These are phyloP conservation scores for Xylariaceae sp. DNA, from an alignment of 2,329 filamentous ascomycete species.

Conservation along the genomic window DNA sequence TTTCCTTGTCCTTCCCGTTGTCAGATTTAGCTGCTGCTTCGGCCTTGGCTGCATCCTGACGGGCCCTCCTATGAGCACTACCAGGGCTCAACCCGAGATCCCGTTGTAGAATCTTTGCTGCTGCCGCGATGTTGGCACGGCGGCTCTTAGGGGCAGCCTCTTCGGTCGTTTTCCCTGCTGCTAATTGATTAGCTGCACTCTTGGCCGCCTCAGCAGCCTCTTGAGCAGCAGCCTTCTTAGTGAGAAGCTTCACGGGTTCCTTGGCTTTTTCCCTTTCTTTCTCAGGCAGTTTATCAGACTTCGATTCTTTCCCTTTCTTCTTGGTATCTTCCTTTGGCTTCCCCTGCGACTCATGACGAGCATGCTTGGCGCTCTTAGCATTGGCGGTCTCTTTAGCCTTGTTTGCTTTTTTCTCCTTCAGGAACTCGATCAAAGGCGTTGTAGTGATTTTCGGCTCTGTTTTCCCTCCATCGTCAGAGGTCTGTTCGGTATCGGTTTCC, in stretches of 20 bases:
- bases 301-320: slow-evolving; percentile 58
- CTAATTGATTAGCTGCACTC: slow-evolving; percentile 33
- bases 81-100: slow-evolving; percentile 62
- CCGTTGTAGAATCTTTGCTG: slow-evolving; percentile 61
- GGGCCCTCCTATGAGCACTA: slow-evolving; percentile 56
- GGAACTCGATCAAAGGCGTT: slow-evolving; percentile 84
- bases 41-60: slow-evolving; percentile 54
- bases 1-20: slow-evolving; percentile 27
- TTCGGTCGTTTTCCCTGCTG: slow-evolving; percentile 22
- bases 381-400: slow-evolving; percentile 54
- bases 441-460: slow-evolving; percentile 63
- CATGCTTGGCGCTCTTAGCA: slow-evolving; percentile 53
- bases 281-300: slow-evolving; percentile 59
- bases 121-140: slow-evolving; percentile 57
- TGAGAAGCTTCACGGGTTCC: slow-evolving; percentile 60
- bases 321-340: slow-evolving; percentile 52
- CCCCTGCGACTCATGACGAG: slow-evolving; percentile 48
- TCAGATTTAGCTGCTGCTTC: slow-evolving; percentile 42
- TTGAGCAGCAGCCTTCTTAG: slow-evolving; percentile 52
- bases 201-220: slow-evolving; percentile 44
- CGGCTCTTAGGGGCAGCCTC: slow-evolving; percentile 48
- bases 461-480: slow-evolving; percentile 44
- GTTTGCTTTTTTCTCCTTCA: slow-evolving; percentile 88
- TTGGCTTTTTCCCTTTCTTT: slow-evolving; percentile 50
- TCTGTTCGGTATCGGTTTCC: slow-evolving; percentile 43